These are phyloP conservation scores for Daldinia childiae DNA, from an alignment of 495 filamentous ascomycete species.

Conservation along the genomic window DNA sequence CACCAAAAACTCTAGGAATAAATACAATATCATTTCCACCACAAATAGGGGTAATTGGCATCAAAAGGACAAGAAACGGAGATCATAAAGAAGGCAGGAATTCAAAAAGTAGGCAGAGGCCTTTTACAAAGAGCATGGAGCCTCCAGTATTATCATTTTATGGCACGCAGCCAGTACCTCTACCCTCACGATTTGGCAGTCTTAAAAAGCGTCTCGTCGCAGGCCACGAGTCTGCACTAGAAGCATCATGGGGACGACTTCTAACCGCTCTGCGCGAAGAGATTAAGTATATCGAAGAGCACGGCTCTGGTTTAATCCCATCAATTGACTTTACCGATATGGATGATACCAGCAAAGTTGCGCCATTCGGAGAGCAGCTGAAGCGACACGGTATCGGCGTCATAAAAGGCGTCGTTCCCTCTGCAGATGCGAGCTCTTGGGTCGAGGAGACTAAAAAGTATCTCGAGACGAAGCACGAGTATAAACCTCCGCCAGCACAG, in stretches of 20 bases:
- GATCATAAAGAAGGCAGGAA: constrained; percentile 46
- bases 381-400: constrained; percentile 72
- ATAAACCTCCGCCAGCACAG: constrained; percentile 61
- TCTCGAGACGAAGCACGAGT: constrained; percentile 62
- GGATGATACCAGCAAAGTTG: constrained; percentile 57
- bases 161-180: constrained; percentile 74
- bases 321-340: constrained; percentile 71
- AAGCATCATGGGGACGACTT: constrained; percentile 77
- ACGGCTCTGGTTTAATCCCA: constrained; percentile 66
- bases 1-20: neutral
- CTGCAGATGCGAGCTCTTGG: constrained; percentile 63
- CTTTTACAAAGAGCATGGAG: constrained; percentile 62
- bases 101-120: constrained; percentile 45
- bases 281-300: constrained; percentile 62
- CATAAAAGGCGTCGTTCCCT: constrained; percentile 71
- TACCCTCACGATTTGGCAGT: constrained; percentile 79
- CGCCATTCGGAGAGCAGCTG: constrained; percentile 62
- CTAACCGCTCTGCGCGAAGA: constrained; percentile 67
- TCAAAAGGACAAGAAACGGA: constrained; percentile 43
- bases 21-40: constrained; percentile 11
- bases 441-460: constrained; percentile 70
- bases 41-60: constrained; percentile 40
- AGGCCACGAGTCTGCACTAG: constrained; percentile 72
- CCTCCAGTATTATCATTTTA: constrained; percentile 81
- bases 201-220: constrained; percentile 73